phyloP scores from a whole-genome alignment of 805 yeast species.

The Diddensiella santjacobensis region DNA sequence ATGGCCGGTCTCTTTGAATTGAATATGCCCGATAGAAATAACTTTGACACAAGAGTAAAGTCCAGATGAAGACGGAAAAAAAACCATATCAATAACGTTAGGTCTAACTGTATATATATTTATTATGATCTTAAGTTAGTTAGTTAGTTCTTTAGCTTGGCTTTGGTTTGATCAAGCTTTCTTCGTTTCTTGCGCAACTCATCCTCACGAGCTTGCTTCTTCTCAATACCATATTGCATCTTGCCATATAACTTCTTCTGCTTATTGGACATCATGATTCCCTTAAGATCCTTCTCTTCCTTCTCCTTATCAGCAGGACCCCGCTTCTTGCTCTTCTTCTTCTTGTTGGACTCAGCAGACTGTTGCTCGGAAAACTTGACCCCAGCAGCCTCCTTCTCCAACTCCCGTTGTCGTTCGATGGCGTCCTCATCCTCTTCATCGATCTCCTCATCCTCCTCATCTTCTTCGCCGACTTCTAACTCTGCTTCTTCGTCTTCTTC shows the following conservation, averaged over 20 bases:
- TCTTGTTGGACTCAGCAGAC: conserved; percentile 36
- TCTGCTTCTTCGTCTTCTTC: conserved; percentile 51
- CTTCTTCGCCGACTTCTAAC: conserved; percentile 52
- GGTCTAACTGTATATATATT: too few species aligned
- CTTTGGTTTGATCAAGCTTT: conserved; percentile 34
- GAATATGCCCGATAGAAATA: conserved; percentile 69
- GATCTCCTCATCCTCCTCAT: conserved; percentile 45
- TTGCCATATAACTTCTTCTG: conserved; percentile 90
- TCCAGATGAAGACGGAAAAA: conserved; percentile 6
- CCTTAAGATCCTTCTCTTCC: conserved; percentile 86
- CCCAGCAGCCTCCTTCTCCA: conserved; percentile 89
- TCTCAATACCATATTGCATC: conserved; percentile 87
- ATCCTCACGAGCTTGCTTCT: conserved; percentile 75
- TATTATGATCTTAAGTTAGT: neutral
- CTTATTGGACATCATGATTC: conserved; percentile 97
- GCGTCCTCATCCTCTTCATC: conserved; percentile 31
- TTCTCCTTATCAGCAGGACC: conserved; percentile 48
- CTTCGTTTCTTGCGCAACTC: conserved; percentile 63
- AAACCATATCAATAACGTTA: too few species aligned
- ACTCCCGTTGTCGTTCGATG: conserved; percentile 68
- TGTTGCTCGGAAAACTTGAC: conserved; percentile 59
- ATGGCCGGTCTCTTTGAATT: conserved; percentile 65
- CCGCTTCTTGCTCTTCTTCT: conserved; percentile 37
- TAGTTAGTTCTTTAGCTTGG: conserved; percentile 13
- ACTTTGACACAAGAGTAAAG: conserved; percentile 72